Evolutionary conservation across 2,329 filamentous ascomycete species (phyloP).

Genomic region (Calonectria montana): DNA sequence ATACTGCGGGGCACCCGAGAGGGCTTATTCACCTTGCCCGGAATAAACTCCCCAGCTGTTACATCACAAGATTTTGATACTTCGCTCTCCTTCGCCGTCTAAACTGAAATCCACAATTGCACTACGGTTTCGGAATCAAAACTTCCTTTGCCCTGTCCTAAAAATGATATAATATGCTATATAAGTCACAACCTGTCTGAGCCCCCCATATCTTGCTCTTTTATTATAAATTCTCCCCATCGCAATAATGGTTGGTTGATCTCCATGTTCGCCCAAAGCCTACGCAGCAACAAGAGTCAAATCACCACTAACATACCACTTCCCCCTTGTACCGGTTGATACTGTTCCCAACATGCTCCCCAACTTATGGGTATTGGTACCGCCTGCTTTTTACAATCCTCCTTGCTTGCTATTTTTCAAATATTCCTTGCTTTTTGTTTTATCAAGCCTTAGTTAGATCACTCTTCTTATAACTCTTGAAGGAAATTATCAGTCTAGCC

Average conservation of each 20-base stretch:
- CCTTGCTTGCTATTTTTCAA: slow-evolving; percentile 42
- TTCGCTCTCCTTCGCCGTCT: too few species aligned
- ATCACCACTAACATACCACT: not conserved
- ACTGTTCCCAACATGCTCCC: too few species aligned
- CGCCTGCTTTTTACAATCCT: slow-evolving; percentile 76
- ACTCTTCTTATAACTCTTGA: not conserved
- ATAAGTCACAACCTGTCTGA: too few species aligned
- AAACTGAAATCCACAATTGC: too few species aligned
- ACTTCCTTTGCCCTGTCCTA: too few species aligned
- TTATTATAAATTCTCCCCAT: not conserved
- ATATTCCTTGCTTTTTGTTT: too few species aligned
- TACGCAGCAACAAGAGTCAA: not conserved
- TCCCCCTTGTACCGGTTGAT: not conserved
- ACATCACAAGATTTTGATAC: not conserved
- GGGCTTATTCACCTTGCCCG: too few species aligned
- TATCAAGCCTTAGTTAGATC: too few species aligned
- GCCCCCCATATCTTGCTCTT: too few species aligned
- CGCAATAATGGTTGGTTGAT: not conserved
- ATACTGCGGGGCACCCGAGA: not conserved
- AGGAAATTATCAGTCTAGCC: slow-evolving; percentile 12
- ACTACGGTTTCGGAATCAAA: too few species aligned
- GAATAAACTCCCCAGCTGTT: not conserved
- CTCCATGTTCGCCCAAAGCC: not conserved
- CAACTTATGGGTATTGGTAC: slow-evolving; percentile 57
- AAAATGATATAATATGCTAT: too few species aligned